These are phyloP conservation scores for Heritiera littoralis DNA, from an alignment of 345 rosid genomes.

Conservation along the genomic window DNA sequence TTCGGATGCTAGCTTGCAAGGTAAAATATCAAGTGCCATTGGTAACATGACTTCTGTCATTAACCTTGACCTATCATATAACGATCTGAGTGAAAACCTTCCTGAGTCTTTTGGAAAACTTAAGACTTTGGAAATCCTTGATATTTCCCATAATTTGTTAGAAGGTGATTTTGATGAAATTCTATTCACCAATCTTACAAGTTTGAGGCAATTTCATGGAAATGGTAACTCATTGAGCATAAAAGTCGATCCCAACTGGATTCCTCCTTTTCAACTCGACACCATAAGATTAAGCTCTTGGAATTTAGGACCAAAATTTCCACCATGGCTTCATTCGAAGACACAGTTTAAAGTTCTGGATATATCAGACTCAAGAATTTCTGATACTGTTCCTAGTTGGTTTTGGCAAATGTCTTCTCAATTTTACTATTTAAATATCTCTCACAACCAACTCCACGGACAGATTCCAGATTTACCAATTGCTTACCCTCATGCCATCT, in stretches of 20 bases:
- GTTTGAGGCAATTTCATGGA: neutral
- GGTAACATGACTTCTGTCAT: conserved; percentile 45
- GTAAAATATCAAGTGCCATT: conserved; percentile 28
- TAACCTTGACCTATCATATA: conserved; percentile 43
- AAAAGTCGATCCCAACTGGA: neutral
- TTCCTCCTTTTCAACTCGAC: neutral
- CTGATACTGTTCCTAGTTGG: conserved; percentile 32
- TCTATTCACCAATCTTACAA: conserved; percentile 11
- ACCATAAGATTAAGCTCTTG: neutral
- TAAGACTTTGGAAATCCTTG: conserved; percentile 31
- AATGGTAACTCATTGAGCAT: neutral
- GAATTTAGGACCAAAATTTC: neutral
- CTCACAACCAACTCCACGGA: conserved; percentile 48
- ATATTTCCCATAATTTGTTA: conserved; percentile 24
- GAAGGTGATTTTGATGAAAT: conserved; percentile 38
- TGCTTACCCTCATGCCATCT: conserved; percentile 3
- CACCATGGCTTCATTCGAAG: conserved; percentile 34
- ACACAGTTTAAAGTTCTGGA: conserved; percentile 39
- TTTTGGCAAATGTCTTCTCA: conserved; percentile 33
- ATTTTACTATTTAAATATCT: conserved; percentile 36
- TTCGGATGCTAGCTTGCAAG: too few relatives aligned
- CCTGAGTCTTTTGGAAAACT: conserved; percentile 46
- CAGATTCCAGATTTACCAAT: conserved; percentile 35
- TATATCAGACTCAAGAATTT: conserved; percentile 42
- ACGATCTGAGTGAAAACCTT: conserved; percentile 40